Base-by-base conservation (phyloP, 2,329 filamentous ascomycete species). In the Botrytis galanthina region DNA sequence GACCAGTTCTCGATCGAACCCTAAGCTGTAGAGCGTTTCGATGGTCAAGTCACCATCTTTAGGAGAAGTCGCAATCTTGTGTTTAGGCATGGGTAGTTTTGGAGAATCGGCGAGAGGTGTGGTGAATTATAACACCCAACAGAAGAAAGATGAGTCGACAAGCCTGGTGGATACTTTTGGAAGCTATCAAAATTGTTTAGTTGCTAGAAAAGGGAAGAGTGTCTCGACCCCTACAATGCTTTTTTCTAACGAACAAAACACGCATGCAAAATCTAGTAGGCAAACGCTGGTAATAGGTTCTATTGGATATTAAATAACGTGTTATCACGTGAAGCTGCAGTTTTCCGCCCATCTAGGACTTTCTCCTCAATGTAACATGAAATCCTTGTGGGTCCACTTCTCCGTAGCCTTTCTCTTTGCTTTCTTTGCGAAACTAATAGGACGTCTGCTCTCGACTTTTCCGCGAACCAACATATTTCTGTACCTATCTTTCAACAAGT, bases 301-400 rank as follows among this genome's bases (percentile, higher is more conserved):
- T 68, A 32, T 68, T 68, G 64, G 16, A 57, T 68, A 68, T 68
- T 57, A 68, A 57, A 42, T 42, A 42, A 57, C 37, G 18, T 10
- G 9, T 42, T 32, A 32, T 42, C 48, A 68, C 48, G 44, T 51
- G 29, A n/a, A 26, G 22, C 20, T 67, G 32, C 32, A 51, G 1
- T 67, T 37, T 29, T 26, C 35, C 44, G 12, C 22, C 8, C 29
- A 29, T 22, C 32, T 39, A 26, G 51, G 51, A n/a, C 22, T 39
- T 63, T 37, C 18, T 39, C 14, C 71, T 77, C 73, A 82, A 76
- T 81, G 80, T 59, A 82, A 77, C 79, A 81, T 80, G 71, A 97
- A 99, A 82, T 99, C 96, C 87, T 99, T 99, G 86, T 97, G 93
- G 62, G 91, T 90, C 96, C 96, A 99, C 84, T 98, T 99, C 88